These are phyloP conservation scores for Rhodotorula sp. DNA, from an alignment of 1,284 basidiomycete species.

Conservation along the genomic window DNA sequence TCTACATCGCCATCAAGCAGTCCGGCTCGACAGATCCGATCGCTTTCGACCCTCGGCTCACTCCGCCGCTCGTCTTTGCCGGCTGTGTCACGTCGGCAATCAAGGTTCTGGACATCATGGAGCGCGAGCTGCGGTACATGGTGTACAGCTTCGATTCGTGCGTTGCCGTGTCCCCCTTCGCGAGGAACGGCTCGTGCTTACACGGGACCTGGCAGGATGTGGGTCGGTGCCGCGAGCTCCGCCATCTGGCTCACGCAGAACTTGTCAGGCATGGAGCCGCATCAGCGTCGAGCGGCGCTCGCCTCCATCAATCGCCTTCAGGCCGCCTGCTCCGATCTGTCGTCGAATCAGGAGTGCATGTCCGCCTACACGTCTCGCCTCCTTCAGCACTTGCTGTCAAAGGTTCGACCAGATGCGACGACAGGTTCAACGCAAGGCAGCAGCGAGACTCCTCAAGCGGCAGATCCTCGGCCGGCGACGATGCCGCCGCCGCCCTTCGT, in stretches of 20 bases:
- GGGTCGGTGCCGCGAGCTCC: constrained; percentile 7
- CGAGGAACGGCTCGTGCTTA: not conserved
- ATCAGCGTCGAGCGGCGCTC: not conserved
- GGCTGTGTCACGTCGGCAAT: constrained; percentile 5
- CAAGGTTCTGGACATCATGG: constrained; percentile 8
- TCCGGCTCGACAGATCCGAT: not conserved
- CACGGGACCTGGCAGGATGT: not conserved
- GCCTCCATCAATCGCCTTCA: not conserved
- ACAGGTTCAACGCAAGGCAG: too few relatives aligned
- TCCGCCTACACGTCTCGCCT: constrained; percentile 15
- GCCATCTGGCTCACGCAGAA: constrained; percentile 23
- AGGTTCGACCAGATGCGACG: not conserved
- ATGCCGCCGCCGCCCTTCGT: not conserved
- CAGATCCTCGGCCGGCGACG: not conserved
- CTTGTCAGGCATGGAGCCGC: constrained; percentile 11
- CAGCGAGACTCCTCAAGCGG: too few relatives aligned
- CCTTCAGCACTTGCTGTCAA: constrained; percentile 6
- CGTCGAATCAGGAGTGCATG: constrained; percentile 4
- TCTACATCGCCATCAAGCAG: constrained; percentile 14
- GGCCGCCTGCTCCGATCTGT: not conserved
- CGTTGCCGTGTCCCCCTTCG: not conserved
- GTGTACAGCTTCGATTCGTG: constrained; percentile 10
- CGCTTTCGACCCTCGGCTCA: not conserved
- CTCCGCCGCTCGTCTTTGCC: constrained; percentile 7
- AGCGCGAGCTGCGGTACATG: constrained; percentile 6